Base-by-base conservation (phyloP, 1,284 basidiomycete genomes). In the Pisolithus thermaeus region DNA sequence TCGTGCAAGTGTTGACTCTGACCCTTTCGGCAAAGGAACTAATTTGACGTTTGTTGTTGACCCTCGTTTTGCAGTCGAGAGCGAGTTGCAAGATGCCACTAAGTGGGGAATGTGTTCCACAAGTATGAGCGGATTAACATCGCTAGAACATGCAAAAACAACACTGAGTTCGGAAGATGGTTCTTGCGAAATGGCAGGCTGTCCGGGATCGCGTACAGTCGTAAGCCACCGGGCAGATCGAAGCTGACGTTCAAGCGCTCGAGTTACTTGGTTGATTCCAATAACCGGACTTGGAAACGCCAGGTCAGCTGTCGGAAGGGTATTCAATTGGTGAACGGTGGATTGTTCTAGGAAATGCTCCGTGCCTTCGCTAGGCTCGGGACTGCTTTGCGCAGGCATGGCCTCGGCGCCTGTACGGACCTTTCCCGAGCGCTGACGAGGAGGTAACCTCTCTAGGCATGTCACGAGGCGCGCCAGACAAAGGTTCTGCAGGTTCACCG, bases 191-290 rank as follows among this genome's bases (percentile, higher is more conserved):
- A 42, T 52, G 36, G 30, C 37, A 41, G 49, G 43, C 25, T 53
- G 52, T 1, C 55, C 18, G 1, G 51, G 18, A 37, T 52, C 42
- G 32, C 64, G 40, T 27, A 58, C 30, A 12, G 59, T 40, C 22
- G 56, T 51, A 47, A 59, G 59, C 46, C 27, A 58, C 25, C 76
- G 71, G 28, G 69, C 57, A 22, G 65, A 60, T n/a, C 61, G 60
- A 20, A 80, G 73, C 56, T 87, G 79, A 3, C 53, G 58, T 67
- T 95, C 92, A 11, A 95, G 73, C 18, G 73, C 71, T 66, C 83
- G 88, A 22, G 90, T 90, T 7, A 92, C 87, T 61, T 83, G 76
- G 61, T 93, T 95, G 58, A 94, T 85, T 11, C 92, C 92, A 41
- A 87, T 65, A 1, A 78, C 70, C 39, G 73, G 57, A 41, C 23